Conservation (phyloP, 345 rosid genomes). For the Lenwebbia sp. region DNA sequence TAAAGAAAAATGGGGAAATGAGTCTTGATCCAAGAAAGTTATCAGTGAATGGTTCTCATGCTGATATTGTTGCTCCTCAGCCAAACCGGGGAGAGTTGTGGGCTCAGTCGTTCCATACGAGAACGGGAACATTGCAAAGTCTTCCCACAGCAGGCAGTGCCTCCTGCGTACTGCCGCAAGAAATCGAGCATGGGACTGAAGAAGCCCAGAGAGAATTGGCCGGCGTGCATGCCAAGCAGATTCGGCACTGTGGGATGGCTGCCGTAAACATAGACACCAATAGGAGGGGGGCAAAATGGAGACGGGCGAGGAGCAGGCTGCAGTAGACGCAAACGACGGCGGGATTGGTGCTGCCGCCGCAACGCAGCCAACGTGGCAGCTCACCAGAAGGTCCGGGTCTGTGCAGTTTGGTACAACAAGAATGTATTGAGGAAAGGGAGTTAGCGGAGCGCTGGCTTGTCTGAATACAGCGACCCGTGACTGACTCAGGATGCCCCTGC, state of each 20-base stretch:
- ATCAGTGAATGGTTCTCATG: neutral
- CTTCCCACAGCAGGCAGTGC: slow-evolving; percentile 33
- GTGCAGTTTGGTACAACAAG: slow-evolving; percentile 62
- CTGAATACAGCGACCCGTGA: neutral
- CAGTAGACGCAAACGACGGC: slow-evolving; percentile 44
- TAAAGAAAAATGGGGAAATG: too few relatives aligned
- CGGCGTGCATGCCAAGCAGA: slow-evolving; percentile 35
- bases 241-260: slow-evolving; percentile 37
- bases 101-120: slow-evolving; percentile 59
- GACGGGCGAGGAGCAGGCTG: slow-evolving; percentile 32
- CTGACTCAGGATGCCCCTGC: neutral
- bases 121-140: slow-evolving; percentile 30
- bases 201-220: slow-evolving; percentile 35
- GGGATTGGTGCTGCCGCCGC: slow-evolving; percentile 46
- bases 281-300: slow-evolving; percentile 47
- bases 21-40: neutral
- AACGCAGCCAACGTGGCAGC: slow-evolving; percentile 26
- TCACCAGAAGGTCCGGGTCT: slow-evolving; percentile 63
- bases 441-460: neutral
- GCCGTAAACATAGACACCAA: slow-evolving; percentile 70
- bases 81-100: slow-evolving; percentile 53
- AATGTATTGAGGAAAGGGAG: slow-evolving; percentile 37
- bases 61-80: slow-evolving; percentile 15
- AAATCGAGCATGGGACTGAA: slow-evolving; percentile 26
- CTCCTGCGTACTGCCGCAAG: slow-evolving; percentile 25